Base-by-base conservation (phyloP, 2,329 filamentous ascomycete genomes). In the Emydomyces testavorans region DNA sequence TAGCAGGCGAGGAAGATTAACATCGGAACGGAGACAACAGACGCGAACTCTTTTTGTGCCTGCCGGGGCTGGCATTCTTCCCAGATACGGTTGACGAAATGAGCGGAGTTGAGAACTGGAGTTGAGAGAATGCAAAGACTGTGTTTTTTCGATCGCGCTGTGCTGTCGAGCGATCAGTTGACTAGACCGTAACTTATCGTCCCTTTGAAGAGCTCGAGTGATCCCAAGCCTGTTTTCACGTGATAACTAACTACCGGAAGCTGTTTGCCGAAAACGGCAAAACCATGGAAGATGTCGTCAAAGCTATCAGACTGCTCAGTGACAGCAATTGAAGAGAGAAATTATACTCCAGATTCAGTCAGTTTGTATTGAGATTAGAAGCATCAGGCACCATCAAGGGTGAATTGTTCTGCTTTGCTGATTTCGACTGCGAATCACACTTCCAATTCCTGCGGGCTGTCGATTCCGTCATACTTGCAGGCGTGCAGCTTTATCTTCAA, bases 41-140 rank as follows among this genome's bases (percentile, higher is more conserved):
- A 71, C 68, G 56, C 67, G 65, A 55, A 77, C 71, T 55, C 75
- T 73, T 62, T 77, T 78, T 48, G 72, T 74, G 42, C 70, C 69
- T 46, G 71, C 67, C 48, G 73, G 68, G 46, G 74, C 72, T 47
- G 74, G 73, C 75, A 77, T 77, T 6, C 18, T 40, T 10, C 8
- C 16, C 15, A 11, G 7, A 38, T 21, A 21, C n/a, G 7, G 6
- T 7, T 20, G 4, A 21, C 16, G 21, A 11, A 15, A 11, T 21
- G 16, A 4, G 11, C 35, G 18, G 16, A 38, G n/a, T n/a, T n/a
- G n/a, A 38, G 8, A 13, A 3, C 35, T 21, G 21, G 21, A 20
- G 35, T 38, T 38, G 35, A 38, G 13, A 13, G 21, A 18, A 11
- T 11, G 4, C 16, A 38, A n/a, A n/a, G n/a, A n/a, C n/a, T n/a